These are phyloP conservation scores for Pinus taeda DNA, from an alignment of 75 land plant species.

Conservation along the genomic window DNA sequence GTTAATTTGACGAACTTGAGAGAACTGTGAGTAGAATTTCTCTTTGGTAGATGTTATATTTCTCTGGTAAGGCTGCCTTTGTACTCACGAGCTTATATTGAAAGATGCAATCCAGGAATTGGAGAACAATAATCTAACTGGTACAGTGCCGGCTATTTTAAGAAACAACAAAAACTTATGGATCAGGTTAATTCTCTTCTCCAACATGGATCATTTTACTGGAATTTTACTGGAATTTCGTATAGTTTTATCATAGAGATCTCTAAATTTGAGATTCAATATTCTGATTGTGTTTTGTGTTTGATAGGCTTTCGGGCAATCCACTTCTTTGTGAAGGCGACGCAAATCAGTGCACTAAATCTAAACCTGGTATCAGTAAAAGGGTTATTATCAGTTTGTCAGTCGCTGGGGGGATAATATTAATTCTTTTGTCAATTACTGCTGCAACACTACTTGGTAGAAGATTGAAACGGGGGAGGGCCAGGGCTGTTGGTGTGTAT, in stretches of 20 bases:
- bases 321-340: background rate
- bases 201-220: background rate
- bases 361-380: background rate
- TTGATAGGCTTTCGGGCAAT: background rate
- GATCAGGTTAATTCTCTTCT: background rate
- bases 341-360: background rate
- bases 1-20: constrained; percentile 10
- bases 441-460: background rate
- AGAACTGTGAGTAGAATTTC: background rate
- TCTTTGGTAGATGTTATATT: background rate
- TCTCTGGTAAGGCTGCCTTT: background rate
- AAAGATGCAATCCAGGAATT: constrained; percentile 4
- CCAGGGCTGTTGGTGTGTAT: background rate
- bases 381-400: background rate
- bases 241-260: background rate
- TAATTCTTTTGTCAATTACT: background rate
- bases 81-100: too few relatives aligned
- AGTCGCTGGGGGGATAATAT: background rate
- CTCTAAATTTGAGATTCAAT: background rate
- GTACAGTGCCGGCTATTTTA: constrained; percentile 17
- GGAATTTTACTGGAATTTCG: too few relatives aligned
- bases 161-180: constrained; percentile 3
- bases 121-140: constrained; percentile 14
- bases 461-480: background rate
- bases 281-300: background rate